Conservation (phyloP, 345 rosid genomes). For the Combretum micranthum region DNA sequence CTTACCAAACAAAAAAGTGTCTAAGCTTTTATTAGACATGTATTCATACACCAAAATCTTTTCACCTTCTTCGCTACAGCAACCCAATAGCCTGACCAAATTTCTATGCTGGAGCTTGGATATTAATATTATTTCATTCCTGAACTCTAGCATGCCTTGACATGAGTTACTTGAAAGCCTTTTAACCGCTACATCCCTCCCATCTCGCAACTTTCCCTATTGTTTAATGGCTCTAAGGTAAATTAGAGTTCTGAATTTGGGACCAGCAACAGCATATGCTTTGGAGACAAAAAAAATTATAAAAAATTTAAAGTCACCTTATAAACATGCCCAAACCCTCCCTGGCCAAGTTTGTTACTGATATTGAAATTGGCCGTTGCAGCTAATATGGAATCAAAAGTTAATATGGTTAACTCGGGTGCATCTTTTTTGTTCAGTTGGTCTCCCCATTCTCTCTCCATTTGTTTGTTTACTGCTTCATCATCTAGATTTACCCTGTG, state of each 20-base stretch:
- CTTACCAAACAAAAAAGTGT: slow-evolving; percentile 15
- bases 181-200: slow-evolving; percentile 52
- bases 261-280: neutral
- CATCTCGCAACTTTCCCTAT: slow-evolving; percentile 38
- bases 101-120: slow-evolving; percentile 52
- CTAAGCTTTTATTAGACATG: slow-evolving; percentile 23
- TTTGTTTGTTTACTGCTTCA: no score
- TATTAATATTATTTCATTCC: slow-evolving; percentile 47
- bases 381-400: no score
- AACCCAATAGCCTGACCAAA: slow-evolving; percentile 49
- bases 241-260: slow-evolving; percentile 3
- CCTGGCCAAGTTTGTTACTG: slow-evolving; percentile 8
- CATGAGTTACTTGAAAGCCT: slow-evolving; percentile 43
- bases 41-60: slow-evolving; percentile 43
- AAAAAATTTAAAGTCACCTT: no score
- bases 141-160: slow-evolving; percentile 49
- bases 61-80: slow-evolving; percentile 49
- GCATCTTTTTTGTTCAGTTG: no score
- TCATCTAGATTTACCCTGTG: no score
- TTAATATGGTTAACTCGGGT: no score
- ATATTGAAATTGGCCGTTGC: slow-evolving; percentile 1
- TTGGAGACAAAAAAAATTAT: neutral
- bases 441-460: no score
- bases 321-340: slow-evolving; percentile 9
- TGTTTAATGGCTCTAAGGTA: neutral